Conservation (phyloP, 495 filamentous ascomycete species). For the Echria macrotheca region DNA sequence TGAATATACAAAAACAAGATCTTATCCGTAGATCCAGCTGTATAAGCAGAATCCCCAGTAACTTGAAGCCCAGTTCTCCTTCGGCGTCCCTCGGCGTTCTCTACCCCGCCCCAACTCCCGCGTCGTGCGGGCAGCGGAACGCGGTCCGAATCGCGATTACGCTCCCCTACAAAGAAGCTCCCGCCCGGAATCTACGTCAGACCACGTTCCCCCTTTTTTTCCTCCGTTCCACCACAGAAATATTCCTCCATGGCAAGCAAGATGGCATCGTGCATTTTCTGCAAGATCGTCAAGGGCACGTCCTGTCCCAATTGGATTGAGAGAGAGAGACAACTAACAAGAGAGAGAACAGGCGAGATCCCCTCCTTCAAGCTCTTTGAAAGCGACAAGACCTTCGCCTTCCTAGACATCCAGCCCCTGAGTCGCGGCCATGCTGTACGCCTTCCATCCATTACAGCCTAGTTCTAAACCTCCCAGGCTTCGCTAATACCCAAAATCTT, state of each 20-base stretch:
- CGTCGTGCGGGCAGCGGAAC: too few relatives aligned
- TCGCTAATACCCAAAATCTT: neutral
- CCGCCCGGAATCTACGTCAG: slow-evolving; percentile 4
- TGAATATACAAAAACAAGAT: too few relatives aligned
- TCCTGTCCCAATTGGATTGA: slow-evolving; percentile 4
- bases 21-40: too few relatives aligned
- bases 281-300: slow-evolving; percentile 93
- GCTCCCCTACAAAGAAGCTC: too few relatives aligned
- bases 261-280: slow-evolving; percentile 80
- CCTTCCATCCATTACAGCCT: neutral
- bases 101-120: neutral
- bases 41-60: too few relatives aligned
- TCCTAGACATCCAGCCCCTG: slow-evolving; percentile 92
- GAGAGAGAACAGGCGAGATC: slow-evolving; percentile 74
- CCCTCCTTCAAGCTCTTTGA: slow-evolving; percentile 94
- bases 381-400: slow-evolving; percentile 86
- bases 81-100: neutral
- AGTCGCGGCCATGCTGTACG: slow-evolving; percentile 74
- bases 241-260: slow-evolving; percentile 26
- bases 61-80: too few relatives aligned
- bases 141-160: too few relatives aligned
- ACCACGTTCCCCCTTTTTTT: neutral
- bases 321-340: too few relatives aligned
- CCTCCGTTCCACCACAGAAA: neutral
- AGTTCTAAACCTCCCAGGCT: neutral